Conservation (phyloP, 208 protist species). For the Porcisia hertigi region DNA sequence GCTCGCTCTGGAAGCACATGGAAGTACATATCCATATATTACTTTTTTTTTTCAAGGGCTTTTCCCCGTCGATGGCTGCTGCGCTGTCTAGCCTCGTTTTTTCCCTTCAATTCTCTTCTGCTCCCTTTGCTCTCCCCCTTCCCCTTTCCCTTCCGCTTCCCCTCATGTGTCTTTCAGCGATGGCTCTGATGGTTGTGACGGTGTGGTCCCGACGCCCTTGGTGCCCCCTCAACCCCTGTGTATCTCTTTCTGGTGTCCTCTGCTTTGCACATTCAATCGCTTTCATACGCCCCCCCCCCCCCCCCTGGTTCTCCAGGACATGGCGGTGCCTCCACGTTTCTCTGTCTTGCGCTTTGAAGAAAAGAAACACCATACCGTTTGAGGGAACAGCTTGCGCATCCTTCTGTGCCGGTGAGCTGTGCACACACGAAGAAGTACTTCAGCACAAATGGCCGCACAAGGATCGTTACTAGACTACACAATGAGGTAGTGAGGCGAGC, state of each 20-base stretch:
- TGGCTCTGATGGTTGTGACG: neutral
- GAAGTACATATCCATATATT: too few species aligned
- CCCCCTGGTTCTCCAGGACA: neutral
- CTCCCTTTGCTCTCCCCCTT: neutral
- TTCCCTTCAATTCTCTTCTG: neutral
- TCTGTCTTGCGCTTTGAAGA: neutral
- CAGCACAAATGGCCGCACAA: neutral
- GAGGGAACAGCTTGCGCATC: neutral
- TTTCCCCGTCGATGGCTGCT: too few species aligned
- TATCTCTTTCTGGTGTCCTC: slow-evolving; percentile 7
- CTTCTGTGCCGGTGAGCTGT: neutral
- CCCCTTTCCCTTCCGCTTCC: neutral
- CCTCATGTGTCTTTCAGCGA: slow-evolving; percentile 1
- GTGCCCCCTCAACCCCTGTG: slow-evolving; percentile 5
- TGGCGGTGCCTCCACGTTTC: neutral
- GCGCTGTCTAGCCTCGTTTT: neutral
- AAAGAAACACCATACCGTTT: neutral
- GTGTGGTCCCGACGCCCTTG: neutral
- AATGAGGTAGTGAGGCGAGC: neutral
- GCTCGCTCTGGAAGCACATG: too few species aligned
- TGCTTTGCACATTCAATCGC: neutral
- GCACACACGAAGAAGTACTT: too few species aligned
- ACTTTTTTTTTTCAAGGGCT: too few species aligned
- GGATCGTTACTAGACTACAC: neutral
- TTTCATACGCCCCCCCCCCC: neutral